Evolutionary conservation across 1,284 basidiomycete species (phyloP).

Genomic region (Kwoniella shivajii): DNA sequence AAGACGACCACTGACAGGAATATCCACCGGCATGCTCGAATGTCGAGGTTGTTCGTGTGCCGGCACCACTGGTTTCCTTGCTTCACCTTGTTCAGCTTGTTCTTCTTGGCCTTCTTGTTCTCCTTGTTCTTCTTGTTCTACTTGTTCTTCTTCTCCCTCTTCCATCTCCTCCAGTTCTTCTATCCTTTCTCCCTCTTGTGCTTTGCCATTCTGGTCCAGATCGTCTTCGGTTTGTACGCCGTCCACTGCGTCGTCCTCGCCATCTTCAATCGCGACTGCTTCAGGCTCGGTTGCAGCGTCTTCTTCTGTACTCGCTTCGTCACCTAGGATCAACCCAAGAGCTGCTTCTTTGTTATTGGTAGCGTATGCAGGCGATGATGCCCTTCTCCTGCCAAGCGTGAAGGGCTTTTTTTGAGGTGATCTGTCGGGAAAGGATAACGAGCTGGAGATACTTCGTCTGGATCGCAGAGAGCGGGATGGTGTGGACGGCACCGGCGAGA

Average conservation of each 20-base stretch:
- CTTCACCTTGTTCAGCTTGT: too few species aligned
- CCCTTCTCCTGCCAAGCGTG: neutral
- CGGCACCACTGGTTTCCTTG: too few species aligned
- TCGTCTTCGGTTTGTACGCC: neutral
- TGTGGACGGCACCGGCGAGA: constrained; percentile 2
- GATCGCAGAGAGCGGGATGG: constrained; percentile 10
- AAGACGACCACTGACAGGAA: neutral
- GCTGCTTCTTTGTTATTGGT: neutral
- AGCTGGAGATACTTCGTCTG: constrained; percentile 11
- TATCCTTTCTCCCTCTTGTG: too few species aligned
- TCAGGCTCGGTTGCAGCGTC: neutral
- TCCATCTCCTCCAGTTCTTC: constrained; percentile 12
- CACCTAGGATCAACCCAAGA: constrained; percentile 6
- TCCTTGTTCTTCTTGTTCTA: neutral
- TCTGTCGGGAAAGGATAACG: constrained; percentile 5
- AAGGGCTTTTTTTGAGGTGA: constrained; percentile 8
- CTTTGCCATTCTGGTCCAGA: neutral
- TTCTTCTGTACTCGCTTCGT: neutral
- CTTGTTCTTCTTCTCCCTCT: neutral
- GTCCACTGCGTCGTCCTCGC: constrained; percentile 6
- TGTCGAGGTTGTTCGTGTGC: too few species aligned
- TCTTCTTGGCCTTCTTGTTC: neutral
- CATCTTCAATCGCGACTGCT: neutral
- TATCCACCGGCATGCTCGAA: too few species aligned
- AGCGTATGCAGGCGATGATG: neutral